Evolutionary conservation across 2,329 filamentous ascomycete species (phyloP), one percentile per base, ranked within the genome.

Genomic region (Magnaporthiopsis incrustans): DNA sequence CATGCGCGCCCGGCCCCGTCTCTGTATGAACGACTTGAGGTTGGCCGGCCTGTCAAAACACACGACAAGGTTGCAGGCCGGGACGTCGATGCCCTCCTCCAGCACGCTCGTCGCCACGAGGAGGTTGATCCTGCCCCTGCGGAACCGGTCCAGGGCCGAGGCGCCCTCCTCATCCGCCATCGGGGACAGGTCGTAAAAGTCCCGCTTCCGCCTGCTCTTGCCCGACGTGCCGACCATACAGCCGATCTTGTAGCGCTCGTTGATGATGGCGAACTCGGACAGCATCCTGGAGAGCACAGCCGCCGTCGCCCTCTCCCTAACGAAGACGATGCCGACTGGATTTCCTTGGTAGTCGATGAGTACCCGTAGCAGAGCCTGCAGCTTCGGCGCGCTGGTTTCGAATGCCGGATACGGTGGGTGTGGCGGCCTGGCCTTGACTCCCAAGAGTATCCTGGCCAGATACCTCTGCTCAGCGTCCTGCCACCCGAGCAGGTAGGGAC

Each of bases 51-150:
- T 71, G 67, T 84, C 81, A 64, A 83, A 86, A 68, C 84, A 86
- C 53, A 86, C 75, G 30, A 89, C 82, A 8, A 87, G 71, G 66
- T 88, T 86, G 74, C 87, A 86, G 7, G 81, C 83, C 0, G 85
- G 85, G 7, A 89, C 81, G 67, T 90, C 87, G 59, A 90, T 87
- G 0, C 87, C 87, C 70, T 90, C 87, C 68, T 89, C 86, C 1
- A 89, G 75, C 0, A 89, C 86, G 65, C 79, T 85, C 0, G 87
- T 90, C 10, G 84, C 83, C 58, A 89, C 76, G 4, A 89, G 74
- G 26, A 89, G 76, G 65, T 85, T 87, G 63, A 82, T 75, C 62
- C 75, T 77, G 1, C 85, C 83, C 1, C 74, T 72, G 7, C 81
- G 81, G 68, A 90, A 89, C 2, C 75, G 72, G 11, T 82, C 71